These are phyloP conservation scores for Parastagonospora avenae DNA, from an alignment of 2,329 filamentous ascomycete species.

Conservation along the genomic window DNA sequence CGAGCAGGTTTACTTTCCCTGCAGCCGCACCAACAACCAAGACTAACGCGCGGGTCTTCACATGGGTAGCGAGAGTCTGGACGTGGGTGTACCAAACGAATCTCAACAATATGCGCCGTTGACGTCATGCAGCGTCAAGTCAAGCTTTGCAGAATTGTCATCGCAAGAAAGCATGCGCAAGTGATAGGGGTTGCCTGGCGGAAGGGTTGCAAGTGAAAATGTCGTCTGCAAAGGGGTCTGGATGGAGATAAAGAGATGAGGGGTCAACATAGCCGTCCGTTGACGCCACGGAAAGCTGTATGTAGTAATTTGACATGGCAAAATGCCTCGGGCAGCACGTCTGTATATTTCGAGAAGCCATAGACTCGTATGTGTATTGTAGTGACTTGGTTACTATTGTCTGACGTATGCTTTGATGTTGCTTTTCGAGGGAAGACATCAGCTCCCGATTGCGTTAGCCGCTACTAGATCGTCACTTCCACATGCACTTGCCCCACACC, in stretches of 20 bases:
- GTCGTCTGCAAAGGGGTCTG: neutral
- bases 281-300: too few relatives aligned
- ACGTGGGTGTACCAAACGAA: slow-evolving; percentile 10
- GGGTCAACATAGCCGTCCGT: too few relatives aligned
- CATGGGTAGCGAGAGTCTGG: slow-evolving; percentile 11
- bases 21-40: slow-evolving; percentile 8
- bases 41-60: slow-evolving; percentile 3
- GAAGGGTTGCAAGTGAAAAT: neutral
- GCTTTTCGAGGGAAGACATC: too few relatives aligned
- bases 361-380: too few relatives aligned
- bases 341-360: too few relatives aligned
- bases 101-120: slow-evolving; percentile 31
- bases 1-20: slow-evolving; percentile 26
- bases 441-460: neutral
- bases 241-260: too few relatives aligned
- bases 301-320: too few relatives aligned
- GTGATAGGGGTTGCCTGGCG: too few relatives aligned
- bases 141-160: neutral
- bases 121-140: slow-evolving; percentile 29
- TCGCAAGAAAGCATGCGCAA: neutral
- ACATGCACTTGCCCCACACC: neutral
- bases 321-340: too few relatives aligned
- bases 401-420: too few relatives aligned
- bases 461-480: neutral
- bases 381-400: too few relatives aligned